Conservation (phyloP, 176 grass and related monocot species). For the Elaeis guineensis region DNA sequence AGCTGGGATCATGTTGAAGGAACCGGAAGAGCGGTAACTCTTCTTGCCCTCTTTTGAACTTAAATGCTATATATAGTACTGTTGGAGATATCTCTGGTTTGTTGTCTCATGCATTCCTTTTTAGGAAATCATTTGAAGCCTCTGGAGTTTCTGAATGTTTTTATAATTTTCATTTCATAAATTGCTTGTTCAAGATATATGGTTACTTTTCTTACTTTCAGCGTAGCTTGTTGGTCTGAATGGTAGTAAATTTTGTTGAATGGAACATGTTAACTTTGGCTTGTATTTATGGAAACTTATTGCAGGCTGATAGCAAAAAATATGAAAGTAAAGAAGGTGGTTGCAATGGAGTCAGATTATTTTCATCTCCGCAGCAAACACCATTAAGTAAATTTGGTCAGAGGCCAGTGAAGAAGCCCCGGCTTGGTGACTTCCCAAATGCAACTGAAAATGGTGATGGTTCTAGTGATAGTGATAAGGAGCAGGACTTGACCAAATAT, state of each 20-base stretch:
- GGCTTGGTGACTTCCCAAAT: conserved; percentile 31
- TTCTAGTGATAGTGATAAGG: conserved; percentile 89
- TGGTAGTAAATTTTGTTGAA: too few relatives aligned
- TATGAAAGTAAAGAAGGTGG: conserved; percentile 16
- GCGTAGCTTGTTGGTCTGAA: too few relatives aligned
- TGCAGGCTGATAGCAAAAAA: conserved; percentile 13
- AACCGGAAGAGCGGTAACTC: conserved; percentile 41
- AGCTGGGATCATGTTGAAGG: conserved; percentile 34
- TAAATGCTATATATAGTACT: not conserved
- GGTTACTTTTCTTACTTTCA: too few relatives aligned
- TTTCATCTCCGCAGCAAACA: conserved; percentile 29
- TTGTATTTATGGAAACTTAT: conserved; percentile 1
- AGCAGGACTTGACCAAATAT: conserved; percentile 70
- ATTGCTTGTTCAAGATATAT: too few relatives aligned
- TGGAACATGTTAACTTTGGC: not conserved
- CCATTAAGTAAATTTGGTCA: conserved; percentile 41
- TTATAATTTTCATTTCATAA: too few relatives aligned
- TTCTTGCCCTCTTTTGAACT: conserved; percentile 9
- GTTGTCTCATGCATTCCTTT: conserved; percentile 6
- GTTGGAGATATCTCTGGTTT: not conserved
- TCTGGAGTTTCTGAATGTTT: too few relatives aligned
- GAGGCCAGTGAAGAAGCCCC: conserved; percentile 51
- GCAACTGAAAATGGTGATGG: conserved; percentile 42
- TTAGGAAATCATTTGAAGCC: not conserved
- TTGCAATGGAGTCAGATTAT: conserved; percentile 43